Evolutionary conservation across 2,329 filamentous ascomycete species (phyloP).

Genomic region (Dactylonectria macrodidyma): DNA sequence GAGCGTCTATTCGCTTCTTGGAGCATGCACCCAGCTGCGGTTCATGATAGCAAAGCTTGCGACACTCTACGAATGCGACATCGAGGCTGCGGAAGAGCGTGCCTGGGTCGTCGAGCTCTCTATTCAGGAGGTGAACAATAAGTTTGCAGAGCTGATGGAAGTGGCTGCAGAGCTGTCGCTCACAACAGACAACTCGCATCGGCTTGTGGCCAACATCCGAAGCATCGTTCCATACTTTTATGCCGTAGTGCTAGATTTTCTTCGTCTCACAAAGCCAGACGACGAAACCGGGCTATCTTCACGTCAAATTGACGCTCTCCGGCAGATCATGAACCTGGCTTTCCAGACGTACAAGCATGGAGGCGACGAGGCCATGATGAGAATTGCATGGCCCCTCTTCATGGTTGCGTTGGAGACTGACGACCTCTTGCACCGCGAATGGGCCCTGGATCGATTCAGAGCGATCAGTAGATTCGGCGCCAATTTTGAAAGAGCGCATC

Average conservation of each 20-base stretch:
- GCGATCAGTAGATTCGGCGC: constrained; percentile 50
- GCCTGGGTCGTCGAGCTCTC: constrained; percentile 36
- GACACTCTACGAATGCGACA: constrained; percentile 33
- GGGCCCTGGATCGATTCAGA: constrained; percentile 52
- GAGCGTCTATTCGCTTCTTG: constrained; percentile 50
- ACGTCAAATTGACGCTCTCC: constrained; percentile 18
- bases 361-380: constrained; percentile 50
- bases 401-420: constrained; percentile 55
- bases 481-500: constrained; percentile 50
- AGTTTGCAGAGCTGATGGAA: constrained; percentile 46
- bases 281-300: background rate
- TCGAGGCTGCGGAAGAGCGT: constrained; percentile 38
- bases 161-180: constrained; percentile 45
- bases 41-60: constrained; percentile 52
- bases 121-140: constrained; percentile 40
- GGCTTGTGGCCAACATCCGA: constrained; percentile 53
- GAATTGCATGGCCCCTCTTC: constrained; percentile 54
- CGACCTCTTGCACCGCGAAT: constrained; percentile 51
- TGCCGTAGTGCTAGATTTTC: constrained; percentile 50
- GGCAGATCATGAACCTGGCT: constrained; percentile 48
- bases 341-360: constrained; percentile 52
- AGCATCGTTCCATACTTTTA: constrained; percentile 54
- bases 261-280: constrained; percentile 26
- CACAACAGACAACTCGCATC: constrained; percentile 46
- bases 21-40: constrained; percentile 50